Percentiles rank a stretch among this genome's conserved stretches.
phyloP scores from a whole-genome alignment of 176 grass and related monocot species.

The Metroxylon sagu region DNA sequence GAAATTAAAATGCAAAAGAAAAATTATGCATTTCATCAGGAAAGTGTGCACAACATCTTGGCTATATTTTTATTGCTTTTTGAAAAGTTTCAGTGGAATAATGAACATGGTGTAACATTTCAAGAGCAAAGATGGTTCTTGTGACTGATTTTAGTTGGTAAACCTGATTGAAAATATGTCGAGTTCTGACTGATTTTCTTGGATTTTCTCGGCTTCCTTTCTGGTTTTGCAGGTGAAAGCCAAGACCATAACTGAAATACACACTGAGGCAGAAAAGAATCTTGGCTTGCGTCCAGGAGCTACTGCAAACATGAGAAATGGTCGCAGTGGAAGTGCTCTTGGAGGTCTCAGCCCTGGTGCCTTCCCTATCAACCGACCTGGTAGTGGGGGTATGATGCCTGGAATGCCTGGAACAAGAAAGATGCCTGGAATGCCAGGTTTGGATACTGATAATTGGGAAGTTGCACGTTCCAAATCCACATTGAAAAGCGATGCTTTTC shows the following conservation, averaged over 20 bases:
- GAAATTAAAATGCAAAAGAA: too few relatives aligned
- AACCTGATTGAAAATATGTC: too few relatives aligned
- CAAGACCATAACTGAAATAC: conserved; percentile 88
- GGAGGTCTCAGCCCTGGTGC: conserved; percentile 54
- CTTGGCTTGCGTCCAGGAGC: conserved; percentile 66
- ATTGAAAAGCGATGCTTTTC: conserved; percentile 43
- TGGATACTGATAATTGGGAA: conserved; percentile 91
- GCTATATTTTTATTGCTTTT: too few relatives aligned
- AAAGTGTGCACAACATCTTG: too few relatives aligned
- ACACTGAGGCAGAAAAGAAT: conserved; percentile 78
- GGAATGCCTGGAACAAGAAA: conserved; percentile 94
- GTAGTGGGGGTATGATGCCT: conserved; percentile 95
- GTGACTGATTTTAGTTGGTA: too few relatives aligned
- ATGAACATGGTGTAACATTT: too few relatives aligned
- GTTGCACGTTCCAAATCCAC: conserved; percentile 74
- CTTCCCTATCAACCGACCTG: conserved; percentile 51
- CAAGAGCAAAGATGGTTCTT: too few relatives aligned
- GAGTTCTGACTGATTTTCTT: too few relatives aligned
- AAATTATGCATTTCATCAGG: too few relatives aligned
- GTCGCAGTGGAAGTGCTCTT: conserved; percentile 28
- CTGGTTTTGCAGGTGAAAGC: conserved; percentile 58
- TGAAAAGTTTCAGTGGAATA: too few relatives aligned
- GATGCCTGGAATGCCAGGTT: conserved; percentile 96
- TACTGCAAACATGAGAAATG: conserved; percentile 58
- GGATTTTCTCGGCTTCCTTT: conserved; percentile 8